Conservation (phyloP, 2,329 filamentous ascomycete genomes). For the Annulohypoxylon truncatum region DNA sequence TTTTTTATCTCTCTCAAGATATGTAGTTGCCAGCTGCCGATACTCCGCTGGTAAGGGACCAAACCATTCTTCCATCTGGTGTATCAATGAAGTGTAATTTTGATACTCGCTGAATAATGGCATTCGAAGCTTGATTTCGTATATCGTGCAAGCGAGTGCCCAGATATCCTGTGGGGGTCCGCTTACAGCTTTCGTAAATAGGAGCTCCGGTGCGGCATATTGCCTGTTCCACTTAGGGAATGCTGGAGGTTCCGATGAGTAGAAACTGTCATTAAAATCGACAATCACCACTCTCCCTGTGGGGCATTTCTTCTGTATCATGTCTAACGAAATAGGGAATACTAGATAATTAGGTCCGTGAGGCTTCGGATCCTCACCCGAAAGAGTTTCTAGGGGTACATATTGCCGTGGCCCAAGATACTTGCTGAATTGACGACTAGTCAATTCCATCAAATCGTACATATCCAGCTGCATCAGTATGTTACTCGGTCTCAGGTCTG, state of each 20-base stretch:
- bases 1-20: slow-evolving; percentile 1
- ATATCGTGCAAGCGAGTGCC: slow-evolving; percentile 29
- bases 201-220: slow-evolving; percentile 29
- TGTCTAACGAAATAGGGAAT: slow-evolving; percentile 20
- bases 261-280: slow-evolving; percentile 22
- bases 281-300: slow-evolving; percentile 19
- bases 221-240: slow-evolving; percentile 11
- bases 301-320: slow-evolving; percentile 19
- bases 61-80: slow-evolving; percentile 30
- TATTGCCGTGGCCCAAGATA: slow-evolving; percentile 20
- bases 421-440: not conserved
- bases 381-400: slow-evolving; percentile 3
- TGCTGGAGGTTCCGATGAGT: not conserved
- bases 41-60: slow-evolving; percentile 24
- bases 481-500: slow-evolving; percentile 27
- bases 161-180: slow-evolving; percentile 26
- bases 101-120: slow-evolving; percentile 26
- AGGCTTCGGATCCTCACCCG: not conserved
- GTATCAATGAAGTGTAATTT: slow-evolving; percentile 25
- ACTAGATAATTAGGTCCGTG: slow-evolving; percentile 28
- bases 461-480: slow-evolving; percentile 22
- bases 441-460: slow-evolving; percentile 18
- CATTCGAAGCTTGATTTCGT: slow-evolving; percentile 7
- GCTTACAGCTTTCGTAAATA: slow-evolving; percentile 11
- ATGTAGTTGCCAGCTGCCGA: not conserved